Percentiles rank a stretch among this genome's conserved stretches.
Conservation (phyloP, 768 basidiomycete species). For the Leccinum barrowsii region DNA sequence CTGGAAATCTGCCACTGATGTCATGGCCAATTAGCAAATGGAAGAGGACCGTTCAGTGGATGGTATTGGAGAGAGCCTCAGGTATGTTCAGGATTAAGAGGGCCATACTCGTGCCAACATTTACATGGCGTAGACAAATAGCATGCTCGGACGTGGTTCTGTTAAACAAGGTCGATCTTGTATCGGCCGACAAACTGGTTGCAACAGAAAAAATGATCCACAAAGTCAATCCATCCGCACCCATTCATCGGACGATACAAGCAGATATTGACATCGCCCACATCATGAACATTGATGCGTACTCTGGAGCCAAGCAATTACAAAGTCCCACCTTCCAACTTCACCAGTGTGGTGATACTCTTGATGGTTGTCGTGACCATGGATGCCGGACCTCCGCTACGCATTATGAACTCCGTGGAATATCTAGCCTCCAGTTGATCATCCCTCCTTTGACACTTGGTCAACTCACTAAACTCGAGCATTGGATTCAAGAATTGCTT, state of each 20-base stretch:
- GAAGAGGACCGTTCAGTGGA: conserved; percentile 69
- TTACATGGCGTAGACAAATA: conserved; percentile 68
- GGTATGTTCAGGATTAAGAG: conserved; percentile 41
- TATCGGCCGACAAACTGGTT: conserved; percentile 40
- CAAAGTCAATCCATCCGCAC: conserved; percentile 75
- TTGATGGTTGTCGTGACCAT: conserved; percentile 30
- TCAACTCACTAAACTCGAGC: conserved; percentile 58
- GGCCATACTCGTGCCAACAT: background rate
- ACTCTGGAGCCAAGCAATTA: conserved; percentile 45
- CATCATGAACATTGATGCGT: conserved; percentile 83
- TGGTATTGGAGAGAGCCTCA: conserved; percentile 71
- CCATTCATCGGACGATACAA: conserved; percentile 67
- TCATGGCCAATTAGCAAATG: conserved; percentile 64
- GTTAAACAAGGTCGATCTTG: conserved; percentile 88
- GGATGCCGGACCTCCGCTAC: conserved; percentile 32
- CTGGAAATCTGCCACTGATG: conserved; percentile 5
- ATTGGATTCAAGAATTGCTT: conserved; percentile 75
- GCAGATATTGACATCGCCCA: conserved; percentile 69
- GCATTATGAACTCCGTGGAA: conserved; percentile 76
- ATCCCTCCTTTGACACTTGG: conserved; percentile 54
- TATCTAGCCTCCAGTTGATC: conserved; percentile 72
- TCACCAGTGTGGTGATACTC: conserved; percentile 33
- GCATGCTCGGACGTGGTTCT: conserved; percentile 89
- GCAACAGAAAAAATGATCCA: conserved; percentile 60
- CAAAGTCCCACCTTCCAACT: conserved; percentile 17